Evolutionary conservation across 2,329 filamentous ascomycete species (phyloP), one percentile per base, ranked within the genome.

Genomic region (Scedosporium dehoogii): DNA sequence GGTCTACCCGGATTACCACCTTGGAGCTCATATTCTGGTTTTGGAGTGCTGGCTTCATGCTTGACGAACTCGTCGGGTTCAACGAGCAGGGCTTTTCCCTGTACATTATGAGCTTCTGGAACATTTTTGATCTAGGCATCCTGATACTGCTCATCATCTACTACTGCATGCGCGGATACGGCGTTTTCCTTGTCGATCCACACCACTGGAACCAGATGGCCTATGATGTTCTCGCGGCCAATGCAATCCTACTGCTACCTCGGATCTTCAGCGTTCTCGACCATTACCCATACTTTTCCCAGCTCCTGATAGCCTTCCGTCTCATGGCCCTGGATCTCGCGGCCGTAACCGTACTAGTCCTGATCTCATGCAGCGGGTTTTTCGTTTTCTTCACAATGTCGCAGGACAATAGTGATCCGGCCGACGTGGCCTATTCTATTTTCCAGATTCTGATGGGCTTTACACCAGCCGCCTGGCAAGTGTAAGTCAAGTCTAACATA

Each of bases 71-170:
- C 23, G 92, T 97, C 18, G 92, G 92, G 10, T 97, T 97, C 79
- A 96, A 92, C 67, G 93, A 97, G 73, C 92, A 97, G 74, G 93
- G 93, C 2, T 97, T 97, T 72, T 92, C 92, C 44, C 83, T 97
- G 33, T 97, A 97, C 75, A 91, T 97, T 70, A 93, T 97, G 86
- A 96, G 91, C 72, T 94, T 97, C 73, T 97, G 93, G 93, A 97
- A 97, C 73, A 85, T 92, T 44, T 96, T 97, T 73, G 93, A 97
- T 71, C 79, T 97, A 44, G 92, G 92, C 7, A 97, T 97, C 61
- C 77, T 97, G 60, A 76, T 96, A 25, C 79, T 97, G 64, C 85
- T 97, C 68, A 86, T 96, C 69, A 83, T 90, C 62, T 97, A 97
- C 77, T 96, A 96, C 72, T 90, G 89, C 69, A 86, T 97, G 77